phyloP scores from a whole-genome alignment of 2,329 filamentous ascomycete species.

The Alternaria hordeiaustralica region DNA sequence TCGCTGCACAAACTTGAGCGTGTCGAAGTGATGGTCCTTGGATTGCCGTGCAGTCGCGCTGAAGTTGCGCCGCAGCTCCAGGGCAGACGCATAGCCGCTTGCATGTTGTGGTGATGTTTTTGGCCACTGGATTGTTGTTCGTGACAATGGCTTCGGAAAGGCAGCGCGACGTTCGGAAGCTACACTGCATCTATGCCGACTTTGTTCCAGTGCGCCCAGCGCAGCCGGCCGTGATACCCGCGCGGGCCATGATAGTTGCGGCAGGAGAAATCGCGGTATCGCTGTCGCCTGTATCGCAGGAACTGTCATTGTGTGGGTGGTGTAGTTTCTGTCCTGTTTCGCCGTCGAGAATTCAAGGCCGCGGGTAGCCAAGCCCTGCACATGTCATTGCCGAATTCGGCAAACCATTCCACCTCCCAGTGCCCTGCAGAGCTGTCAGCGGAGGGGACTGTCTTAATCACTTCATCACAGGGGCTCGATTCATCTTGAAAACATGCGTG shows the following conservation, averaged over 20 bases:
- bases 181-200: constrained; percentile 21
- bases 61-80: constrained; percentile 57
- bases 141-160: constrained; percentile 9
- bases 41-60: constrained; percentile 67
- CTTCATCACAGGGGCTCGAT: neutral
- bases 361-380: constrained; percentile 22
- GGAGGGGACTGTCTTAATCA: neutral
- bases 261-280: constrained; percentile 50
- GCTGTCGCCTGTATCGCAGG: constrained; percentile 30
- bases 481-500: neutral
- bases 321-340: constrained; percentile 10
- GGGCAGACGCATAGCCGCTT: constrained; percentile 5
- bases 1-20: constrained; percentile 92
- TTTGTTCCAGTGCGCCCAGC: constrained; percentile 19
- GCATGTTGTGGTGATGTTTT: constrained; percentile 6
- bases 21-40: constrained; percentile 96
- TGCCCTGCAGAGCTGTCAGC: neutral
- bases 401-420: constrained; percentile 20
- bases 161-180: constrained; percentile 21
- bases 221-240: constrained; percentile 31
- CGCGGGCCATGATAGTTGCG: constrained; percentile 45
- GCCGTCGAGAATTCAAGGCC: constrained; percentile 12
- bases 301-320: constrained; percentile 37
- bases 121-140: constrained; percentile 9
- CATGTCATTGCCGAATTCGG: constrained; percentile 30